Base-by-base conservation (phyloP, 2,329 filamentous ascomycete genomes). In the Lasiodiplodia gonubiensis region DNA sequence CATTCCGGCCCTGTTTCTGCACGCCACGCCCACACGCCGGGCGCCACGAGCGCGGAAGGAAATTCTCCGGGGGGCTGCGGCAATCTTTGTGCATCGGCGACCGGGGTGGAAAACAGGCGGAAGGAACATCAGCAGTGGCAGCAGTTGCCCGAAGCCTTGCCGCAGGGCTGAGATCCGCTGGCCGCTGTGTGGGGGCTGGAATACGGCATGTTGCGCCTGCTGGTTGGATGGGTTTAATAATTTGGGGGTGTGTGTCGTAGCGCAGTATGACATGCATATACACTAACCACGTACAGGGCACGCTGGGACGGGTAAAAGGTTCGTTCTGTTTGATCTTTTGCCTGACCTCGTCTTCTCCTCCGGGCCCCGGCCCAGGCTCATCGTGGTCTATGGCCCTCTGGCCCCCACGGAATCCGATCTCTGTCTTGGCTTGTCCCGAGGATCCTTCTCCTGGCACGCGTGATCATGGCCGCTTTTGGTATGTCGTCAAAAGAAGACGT, bases 261-360 rank as follows among this genome's bases (percentile, higher is more conserved):
- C n/a, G 53, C 51, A 30, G 51, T 55, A 59, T 59, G 55, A 48
- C 55, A 59, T 59, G 55, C 55, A 59, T 59, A 12, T 8, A 57
- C 16, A 33, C 23, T 35, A 54, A 54, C 51, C 35, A 18, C 52
- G 33, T 18, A n/a, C 39, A 46, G 39, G 3, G 42, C 42, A 46
- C 42, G 21, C 25, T 37, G 25, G 27, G 25, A 27, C 33, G 55
- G 55, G 42, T 46, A 46, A 42, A 59, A 35, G 33, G 42, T 14
- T 30, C 25, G 27, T 35, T 59, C n/a, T 8, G 55, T 18, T 27
- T 16, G n/a, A 46, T 55, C 33, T 39, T 14, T 59, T 12, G 35
- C 7, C 35, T 42, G 55, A 23, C 55, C 23, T n/a, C 55, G 37
- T 21, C n/a, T 11, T 46, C 4, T 18, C 42, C 25, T 18, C 27